phyloP scores from a whole-genome alignment of 1,284 basidiomycete species.

The Termitomyces sp. region DNA sequence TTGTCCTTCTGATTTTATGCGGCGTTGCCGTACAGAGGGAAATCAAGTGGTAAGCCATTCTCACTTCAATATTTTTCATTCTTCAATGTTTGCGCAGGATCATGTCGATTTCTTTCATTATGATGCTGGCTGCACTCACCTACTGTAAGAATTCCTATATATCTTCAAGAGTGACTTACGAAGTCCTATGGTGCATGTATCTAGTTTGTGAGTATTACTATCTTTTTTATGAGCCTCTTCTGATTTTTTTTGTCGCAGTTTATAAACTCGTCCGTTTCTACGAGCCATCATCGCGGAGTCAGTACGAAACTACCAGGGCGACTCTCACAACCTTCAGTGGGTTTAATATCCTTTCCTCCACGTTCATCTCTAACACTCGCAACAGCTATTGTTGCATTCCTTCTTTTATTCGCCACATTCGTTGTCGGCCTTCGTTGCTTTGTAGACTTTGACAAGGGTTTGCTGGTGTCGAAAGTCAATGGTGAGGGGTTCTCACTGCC shows the following conservation, averaged over 20 bases:
- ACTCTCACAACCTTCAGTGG: conserved; percentile 78
- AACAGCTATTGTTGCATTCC: conserved; percentile 66
- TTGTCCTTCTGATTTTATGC: conserved; percentile 61
- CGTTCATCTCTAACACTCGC: conserved; percentile 3
- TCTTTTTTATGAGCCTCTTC: background rate
- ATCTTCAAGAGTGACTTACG: background rate
- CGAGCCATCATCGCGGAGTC: conserved; percentile 43
- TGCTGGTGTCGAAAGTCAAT: conserved; percentile 63
- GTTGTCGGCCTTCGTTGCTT: conserved; percentile 73
- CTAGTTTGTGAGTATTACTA: conserved; percentile 42
- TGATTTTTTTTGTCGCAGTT: conserved; percentile 36
- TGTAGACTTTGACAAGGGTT: conserved; percentile 72
- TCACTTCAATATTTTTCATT: conserved; percentile 9
- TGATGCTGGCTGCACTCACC: conserved; percentile 71
- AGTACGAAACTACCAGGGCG: conserved; percentile 65
- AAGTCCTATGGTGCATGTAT: conserved; percentile 18
- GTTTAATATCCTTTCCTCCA: conserved; percentile 24
- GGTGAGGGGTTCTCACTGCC: conserved; percentile 48
- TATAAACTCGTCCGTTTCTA: conserved; percentile 82
- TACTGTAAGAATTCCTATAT: conserved; percentile 52
- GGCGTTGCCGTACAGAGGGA: conserved; percentile 71
- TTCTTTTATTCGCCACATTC: conserved; percentile 68
- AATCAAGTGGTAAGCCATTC: conserved; percentile 57
- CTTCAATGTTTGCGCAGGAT: conserved; percentile 37
- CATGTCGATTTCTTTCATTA: conserved; percentile 59